Evolutionary conservation across 148 eudicot species (phyloP).

Genomic region (Heliosperma pusillum): DNA sequence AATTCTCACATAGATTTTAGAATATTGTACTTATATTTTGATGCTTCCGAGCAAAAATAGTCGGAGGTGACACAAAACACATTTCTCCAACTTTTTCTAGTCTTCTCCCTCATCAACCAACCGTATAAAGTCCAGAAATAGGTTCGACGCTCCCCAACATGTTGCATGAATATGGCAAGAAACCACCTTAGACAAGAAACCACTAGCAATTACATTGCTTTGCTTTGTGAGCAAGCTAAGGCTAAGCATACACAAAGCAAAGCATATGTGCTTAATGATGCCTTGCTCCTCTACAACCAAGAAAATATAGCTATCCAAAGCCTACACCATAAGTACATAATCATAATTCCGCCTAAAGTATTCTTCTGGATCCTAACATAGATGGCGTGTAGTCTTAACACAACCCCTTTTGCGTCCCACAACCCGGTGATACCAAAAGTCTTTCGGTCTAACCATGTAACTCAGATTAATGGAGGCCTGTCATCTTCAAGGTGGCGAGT

Average conservation of each 20-base stretch:
- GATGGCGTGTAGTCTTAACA: conserved; percentile 5
- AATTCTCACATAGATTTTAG: too few relatives aligned
- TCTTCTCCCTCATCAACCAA: too few relatives aligned
- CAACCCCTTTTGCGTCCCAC: conserved; percentile 9
- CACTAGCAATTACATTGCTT: conserved; percentile 21
- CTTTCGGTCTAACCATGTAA: not conserved
- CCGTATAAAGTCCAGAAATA: too few relatives aligned
- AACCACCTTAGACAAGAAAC: conserved; percentile 19
- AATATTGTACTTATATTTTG: too few relatives aligned
- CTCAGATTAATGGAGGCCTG: not conserved
- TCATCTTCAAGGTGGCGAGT: not conserved
- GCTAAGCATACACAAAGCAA: conserved; percentile 28
- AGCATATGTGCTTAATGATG: conserved; percentile 11
- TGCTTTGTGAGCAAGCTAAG: conserved; percentile 26
- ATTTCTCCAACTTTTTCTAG: too few relatives aligned
- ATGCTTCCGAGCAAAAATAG: too few relatives aligned
- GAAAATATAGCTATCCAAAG: not conserved
- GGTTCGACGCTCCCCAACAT: too few relatives aligned
- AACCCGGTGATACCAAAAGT: not conserved
- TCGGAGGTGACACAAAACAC: too few relatives aligned
- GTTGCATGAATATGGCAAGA: not conserved
- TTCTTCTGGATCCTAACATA: not conserved
- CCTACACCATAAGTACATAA: not conserved
- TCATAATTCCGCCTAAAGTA: not conserved
- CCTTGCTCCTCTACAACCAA: conserved; percentile 20